Evolutionary conservation across 2,329 filamentous ascomycete genomes (phyloP).

Genomic region (Dryadomyces quercivorus): DNA sequence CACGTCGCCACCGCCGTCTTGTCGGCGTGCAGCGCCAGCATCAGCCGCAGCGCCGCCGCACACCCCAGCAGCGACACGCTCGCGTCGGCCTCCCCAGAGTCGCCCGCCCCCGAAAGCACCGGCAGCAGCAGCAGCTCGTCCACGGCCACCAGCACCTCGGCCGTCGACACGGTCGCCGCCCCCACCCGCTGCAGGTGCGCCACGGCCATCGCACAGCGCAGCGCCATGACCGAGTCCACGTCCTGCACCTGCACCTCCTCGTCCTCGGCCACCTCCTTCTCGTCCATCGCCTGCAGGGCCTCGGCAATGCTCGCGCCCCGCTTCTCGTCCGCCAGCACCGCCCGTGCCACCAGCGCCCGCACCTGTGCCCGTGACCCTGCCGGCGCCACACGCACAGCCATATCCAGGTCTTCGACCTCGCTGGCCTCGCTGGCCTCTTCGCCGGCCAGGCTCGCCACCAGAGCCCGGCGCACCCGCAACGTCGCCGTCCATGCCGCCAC

Average conservation of each 20-base stretch:
- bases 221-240: conserved; percentile 41
- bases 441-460: conserved; percentile 50
- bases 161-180: conserved; percentile 22
- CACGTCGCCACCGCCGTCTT: conserved; percentile 34
- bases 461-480: conserved; percentile 54
- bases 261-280: conserved; percentile 25
- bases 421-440: neutral
- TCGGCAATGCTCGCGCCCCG: conserved; percentile 44
- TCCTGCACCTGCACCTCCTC: conserved; percentile 20
- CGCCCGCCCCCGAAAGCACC: conserved; percentile 19
- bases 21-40: conserved; percentile 39
- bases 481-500: conserved; percentile 87
- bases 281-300: conserved; percentile 39
- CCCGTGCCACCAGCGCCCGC: conserved; percentile 46
- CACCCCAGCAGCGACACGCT: conserved; percentile 46
- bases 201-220: conserved; percentile 48
- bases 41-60: conserved; percentile 44
- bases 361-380: conserved; percentile 61
- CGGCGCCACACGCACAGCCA: conserved; percentile 64
- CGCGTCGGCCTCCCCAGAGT: conserved; percentile 13
- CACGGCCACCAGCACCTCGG: conserved; percentile 34
- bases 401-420: conserved; percentile 43
- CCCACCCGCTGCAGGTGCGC: conserved; percentile 37
- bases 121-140: conserved; percentile 28
- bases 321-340: conserved; percentile 40